Base-by-base conservation (phyloP, 345 rosid species). In the Bruguiera sexangula region DNA sequence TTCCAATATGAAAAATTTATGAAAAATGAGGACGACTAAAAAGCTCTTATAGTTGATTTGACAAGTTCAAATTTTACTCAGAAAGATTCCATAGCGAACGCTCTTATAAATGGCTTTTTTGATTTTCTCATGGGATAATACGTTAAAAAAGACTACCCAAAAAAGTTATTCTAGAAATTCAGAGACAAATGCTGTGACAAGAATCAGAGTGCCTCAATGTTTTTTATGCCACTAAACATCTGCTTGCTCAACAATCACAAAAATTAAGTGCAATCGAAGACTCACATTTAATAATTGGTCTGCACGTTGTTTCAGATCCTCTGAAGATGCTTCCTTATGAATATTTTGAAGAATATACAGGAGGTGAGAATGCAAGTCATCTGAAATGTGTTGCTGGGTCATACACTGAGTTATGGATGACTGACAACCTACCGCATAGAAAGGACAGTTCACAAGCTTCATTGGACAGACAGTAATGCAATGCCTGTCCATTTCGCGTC, bases 401-500 rank as follows among this genome's bases (percentile, higher is more conserved):
- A 58, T 81, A 69, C 78, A 75, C 52, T 83, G 86, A 72, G 89
- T 88, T 31, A 88, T 39, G 29, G 81, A 72, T 65, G 86, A 75
- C 58, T 80, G 78, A 79, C 99, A 95, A 29, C 99, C 97, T 60
- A 86, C 84, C 18, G 82, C 71, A 73, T 76, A 89, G 76, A 95
- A 91, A 51, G 95, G 89, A 77, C 99, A 95, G 64, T 83, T 90
- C 34, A 83, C 88, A 65, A 81, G 89, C 86, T 89, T 95, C 97
- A 91, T 88, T 9, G 86, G 87, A 75, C 97, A 94, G 16, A 82
- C 80, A 4, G 97, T 95, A 31, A 95, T 88, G 76, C 99, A 91
- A 74, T 91, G 99, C 70, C 89, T 75, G 73, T 91, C 97, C 99
- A 91, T 91, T 22, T 84, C 93, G 0, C 88, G 93, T 72, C 97